These are phyloP conservation scores for Arxiozyma heterogenica DNA, from an alignment of 1,139 yeast species.

Conservation along the genomic window DNA sequence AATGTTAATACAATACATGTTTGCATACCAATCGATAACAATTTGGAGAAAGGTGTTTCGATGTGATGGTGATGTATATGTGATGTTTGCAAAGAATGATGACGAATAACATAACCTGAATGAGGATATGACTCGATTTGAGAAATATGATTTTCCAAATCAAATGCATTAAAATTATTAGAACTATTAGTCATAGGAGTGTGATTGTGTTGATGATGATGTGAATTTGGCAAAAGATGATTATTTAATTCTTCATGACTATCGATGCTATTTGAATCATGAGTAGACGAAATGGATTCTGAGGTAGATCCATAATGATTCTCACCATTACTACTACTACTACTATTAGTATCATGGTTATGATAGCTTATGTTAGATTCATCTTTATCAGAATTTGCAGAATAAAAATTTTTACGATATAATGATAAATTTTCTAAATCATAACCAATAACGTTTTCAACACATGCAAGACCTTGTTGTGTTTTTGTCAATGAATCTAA, in stretches of 20 bases:
- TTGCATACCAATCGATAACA: constrained; percentile 79
- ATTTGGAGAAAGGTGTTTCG: constrained; percentile 64
- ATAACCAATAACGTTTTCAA: constrained; percentile 30
- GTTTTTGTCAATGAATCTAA: not conserved
- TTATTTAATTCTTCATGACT: not conserved
- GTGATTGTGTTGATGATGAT: not conserved
- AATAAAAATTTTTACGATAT: constrained; percentile 25
- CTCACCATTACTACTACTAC: not conserved
- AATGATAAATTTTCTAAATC: constrained; percentile 29
- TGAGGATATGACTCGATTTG: not conserved
- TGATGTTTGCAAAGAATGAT: constrained; percentile 1
- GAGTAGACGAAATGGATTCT: not conserved
- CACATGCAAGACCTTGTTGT: constrained; percentile 20
- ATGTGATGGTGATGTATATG: constrained; percentile 67
- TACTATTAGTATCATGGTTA: not conserved
- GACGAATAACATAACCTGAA: constrained; percentile 1
- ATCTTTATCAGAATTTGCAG: constrained; percentile 6
- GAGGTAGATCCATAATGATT: not conserved
- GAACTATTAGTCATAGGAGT: not conserved
- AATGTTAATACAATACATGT: constrained; percentile 80
- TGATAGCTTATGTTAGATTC: not conserved
- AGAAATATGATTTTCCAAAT: constrained; percentile 1
- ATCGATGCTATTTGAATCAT: not conserved
- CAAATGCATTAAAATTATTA: not conserved
- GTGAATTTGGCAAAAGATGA: not conserved